phyloP scores from a whole-genome alignment of 208 protist species.

The Angomonas desouzai region DNA sequence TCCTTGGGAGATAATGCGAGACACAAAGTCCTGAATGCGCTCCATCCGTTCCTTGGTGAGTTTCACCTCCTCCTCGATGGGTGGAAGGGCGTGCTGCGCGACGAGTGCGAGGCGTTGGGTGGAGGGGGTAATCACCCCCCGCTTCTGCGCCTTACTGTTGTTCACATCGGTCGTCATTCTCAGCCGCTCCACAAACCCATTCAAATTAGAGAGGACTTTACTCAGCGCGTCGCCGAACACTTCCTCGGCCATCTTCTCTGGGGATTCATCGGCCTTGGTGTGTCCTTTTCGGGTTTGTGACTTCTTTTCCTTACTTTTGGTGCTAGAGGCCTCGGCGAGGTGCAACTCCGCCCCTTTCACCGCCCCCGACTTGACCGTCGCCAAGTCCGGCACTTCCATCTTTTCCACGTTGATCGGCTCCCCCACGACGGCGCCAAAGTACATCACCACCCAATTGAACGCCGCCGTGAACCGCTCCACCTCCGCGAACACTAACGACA shows the following conservation, averaged over 20 bases:
- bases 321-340: constrained; percentile 12
- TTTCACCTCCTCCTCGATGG: constrained; percentile 22
- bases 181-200: constrained; percentile 41
- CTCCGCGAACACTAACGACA: constrained; percentile 55
- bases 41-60: constrained; percentile 31
- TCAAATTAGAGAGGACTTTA: constrained; percentile 26
- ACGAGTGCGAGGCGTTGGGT: constrained; percentile 16
- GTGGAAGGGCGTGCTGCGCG: constrained; percentile 21
- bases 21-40: constrained; percentile 36
- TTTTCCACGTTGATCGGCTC: constrained; percentile 69
- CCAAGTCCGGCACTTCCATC: constrained; percentile 26
- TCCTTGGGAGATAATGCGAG: constrained; percentile 31
- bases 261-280: constrained; percentile 35
- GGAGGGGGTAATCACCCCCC: constrained; percentile 16
- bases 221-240: constrained; percentile 44
- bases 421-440: constrained; percentile 52
- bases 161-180: constrained; percentile 24
- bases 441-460: constrained; percentile 60
- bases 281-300: constrained; percentile 32
- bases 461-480: constrained; percentile 56
- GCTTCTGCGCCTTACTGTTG: constrained; percentile 36
- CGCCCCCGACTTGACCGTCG: constrained; percentile 2
- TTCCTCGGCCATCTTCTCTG: constrained; percentile 49
- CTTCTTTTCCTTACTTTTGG: constrained; percentile 49
- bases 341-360: not conserved